These are phyloP conservation scores for Pugionium dolabratum DNA, from an alignment of 345 rosid species.

Conservation along the genomic window DNA sequence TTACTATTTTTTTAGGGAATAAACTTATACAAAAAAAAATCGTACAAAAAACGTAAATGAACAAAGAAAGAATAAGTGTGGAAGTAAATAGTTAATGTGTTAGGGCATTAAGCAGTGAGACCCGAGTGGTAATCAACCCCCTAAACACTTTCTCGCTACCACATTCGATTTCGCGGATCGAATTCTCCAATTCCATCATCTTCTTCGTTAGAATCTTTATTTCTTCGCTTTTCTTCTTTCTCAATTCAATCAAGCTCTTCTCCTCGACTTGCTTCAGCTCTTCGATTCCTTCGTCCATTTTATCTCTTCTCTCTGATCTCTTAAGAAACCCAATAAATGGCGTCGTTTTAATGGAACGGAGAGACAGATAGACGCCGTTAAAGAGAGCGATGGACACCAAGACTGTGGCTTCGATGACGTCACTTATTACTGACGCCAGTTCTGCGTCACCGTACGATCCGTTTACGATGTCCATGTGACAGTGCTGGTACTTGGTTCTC, in stretches of 20 bases:
- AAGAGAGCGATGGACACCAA: conserved; percentile 38
- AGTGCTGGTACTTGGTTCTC: conserved; percentile 17
- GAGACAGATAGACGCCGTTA: conserved; percentile 31
- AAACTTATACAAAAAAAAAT: conserved; percentile 30
- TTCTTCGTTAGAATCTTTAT: conserved; percentile 35
- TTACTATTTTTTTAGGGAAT: conserved; percentile 28
- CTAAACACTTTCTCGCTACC: conserved; percentile 45
- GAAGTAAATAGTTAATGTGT: conserved; percentile 28
- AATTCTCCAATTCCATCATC: conserved; percentile 40
- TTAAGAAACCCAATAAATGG: conserved; percentile 33
- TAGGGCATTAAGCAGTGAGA: conserved; percentile 43
- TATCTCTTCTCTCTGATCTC: conserved; percentile 26
- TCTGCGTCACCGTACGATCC: conserved; percentile 38
- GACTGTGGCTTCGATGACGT: conserved; percentile 38
- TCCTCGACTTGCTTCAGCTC: conserved; percentile 39
- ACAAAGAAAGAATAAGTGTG: conserved; percentile 7
- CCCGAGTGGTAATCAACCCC: conserved; percentile 43
- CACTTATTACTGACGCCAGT: conserved; percentile 35
- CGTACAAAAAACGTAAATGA: conserved; percentile 28
- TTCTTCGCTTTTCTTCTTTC: conserved; percentile 42
- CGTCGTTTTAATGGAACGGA: conserved; percentile 17
- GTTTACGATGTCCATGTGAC: conserved; percentile 13
- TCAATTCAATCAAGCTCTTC: conserved; percentile 34
- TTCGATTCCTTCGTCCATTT: conserved; percentile 27
- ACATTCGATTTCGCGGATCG: conserved; percentile 36